Evolutionary conservation across 2,329 filamentous ascomycete genomes (phyloP), one percentile per base, ranked within the genome.

Genomic region (Emergomyces orientalis): DNA sequence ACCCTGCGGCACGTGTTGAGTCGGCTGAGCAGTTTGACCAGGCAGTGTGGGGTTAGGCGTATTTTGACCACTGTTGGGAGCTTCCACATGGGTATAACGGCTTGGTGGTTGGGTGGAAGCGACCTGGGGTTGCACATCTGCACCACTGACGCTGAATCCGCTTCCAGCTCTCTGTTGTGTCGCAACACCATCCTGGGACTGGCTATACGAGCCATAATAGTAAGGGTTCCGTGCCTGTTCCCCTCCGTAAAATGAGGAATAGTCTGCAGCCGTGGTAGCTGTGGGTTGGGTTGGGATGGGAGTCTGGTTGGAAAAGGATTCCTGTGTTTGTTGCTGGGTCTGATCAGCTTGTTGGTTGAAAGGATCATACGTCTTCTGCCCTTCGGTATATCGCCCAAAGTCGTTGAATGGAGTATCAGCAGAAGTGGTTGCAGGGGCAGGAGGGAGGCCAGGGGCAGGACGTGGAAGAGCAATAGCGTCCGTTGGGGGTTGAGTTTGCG

Each of bases 31-130:
- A 64, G 83, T 81, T 64, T 83, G 82, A 60, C 76, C 79, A 64
- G 82, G 81, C 64, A 84, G 75, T 49, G 87, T 82, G 34, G 92
- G 91, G 78, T 95, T 94, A 43, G 93, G 92, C 2, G 92, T 97
- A 70, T 88, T 93, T 75, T 94, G 88, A 54, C 91, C 93, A 73
- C 91, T 96, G 79, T 88, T 91, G 71, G 91, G 89, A 62, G 96
- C 91, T 66, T 85, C 81, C 64, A 82, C 73, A 78, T 86, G 79
- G 57, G 77, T 83, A 71, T 87, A 88, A 68, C 87, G 88, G 73
- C 86, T 89, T 74, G 92, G 90, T 47, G 88, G 86, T 73, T 91
- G 91, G 82, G 87, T 78, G 72, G 84, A 80, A 81, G 88, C 66
- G 80, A 77, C 70, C 63, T 81, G 79, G 69, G 81, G 82, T 78